A percentile compares a stretch with the other conserved stretches of the same genome.
These are phyloP conservation scores for Astragalus membranaceus DNA, from an alignment of 306 rosid genomes.

Conservation along the genomic window DNA sequence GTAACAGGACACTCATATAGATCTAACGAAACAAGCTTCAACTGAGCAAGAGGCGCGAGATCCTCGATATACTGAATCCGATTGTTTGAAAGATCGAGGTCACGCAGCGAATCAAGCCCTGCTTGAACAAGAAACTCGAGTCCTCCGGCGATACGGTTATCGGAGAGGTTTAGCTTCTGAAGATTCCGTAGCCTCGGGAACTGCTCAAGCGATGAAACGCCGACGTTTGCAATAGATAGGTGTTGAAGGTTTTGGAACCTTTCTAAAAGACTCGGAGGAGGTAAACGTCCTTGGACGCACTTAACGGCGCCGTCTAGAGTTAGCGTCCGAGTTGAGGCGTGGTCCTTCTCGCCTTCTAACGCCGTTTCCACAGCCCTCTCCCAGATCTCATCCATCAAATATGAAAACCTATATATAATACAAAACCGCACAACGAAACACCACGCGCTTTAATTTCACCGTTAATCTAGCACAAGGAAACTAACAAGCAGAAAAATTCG, in stretches of 20 bases:
- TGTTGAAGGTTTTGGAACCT: constrained; percentile 82
- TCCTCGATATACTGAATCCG: constrained; percentile 80
- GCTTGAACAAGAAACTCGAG: constrained; percentile 72
- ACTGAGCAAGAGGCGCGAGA: constrained; percentile 81
- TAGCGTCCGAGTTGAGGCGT: constrained; percentile 53
- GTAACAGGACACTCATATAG: constrained; percentile 92
- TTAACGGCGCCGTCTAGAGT: constrained; percentile 95
- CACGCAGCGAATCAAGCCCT: constrained; percentile 70
- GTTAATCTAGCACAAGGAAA: neutral
- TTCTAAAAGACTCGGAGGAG: constrained; percentile 72
- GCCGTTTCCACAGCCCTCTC: constrained; percentile 92
- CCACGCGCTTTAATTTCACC: neutral
- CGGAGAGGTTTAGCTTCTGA: constrained; percentile 71
- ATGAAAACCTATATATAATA: constrained; percentile 49
- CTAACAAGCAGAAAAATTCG: neutral
- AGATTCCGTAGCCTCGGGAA: constrained; percentile 68
- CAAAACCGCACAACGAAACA: neutral
- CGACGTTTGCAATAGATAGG: constrained; percentile 82
- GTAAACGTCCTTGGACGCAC: constrained; percentile 76
- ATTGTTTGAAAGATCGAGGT: constrained; percentile 81
- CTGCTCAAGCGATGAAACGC: constrained; percentile 88
- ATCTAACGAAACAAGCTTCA: constrained; percentile 81
- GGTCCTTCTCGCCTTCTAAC: constrained; percentile 69
- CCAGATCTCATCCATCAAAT: constrained; percentile 98
- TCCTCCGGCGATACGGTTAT: constrained; percentile 81